Percentiles rank a stretch among this genome's conserved stretches.
Evolutionary conservation across 1,284 basidiomycete species (phyloP).

Genomic region (Phaffia rhodozyma): DNA sequence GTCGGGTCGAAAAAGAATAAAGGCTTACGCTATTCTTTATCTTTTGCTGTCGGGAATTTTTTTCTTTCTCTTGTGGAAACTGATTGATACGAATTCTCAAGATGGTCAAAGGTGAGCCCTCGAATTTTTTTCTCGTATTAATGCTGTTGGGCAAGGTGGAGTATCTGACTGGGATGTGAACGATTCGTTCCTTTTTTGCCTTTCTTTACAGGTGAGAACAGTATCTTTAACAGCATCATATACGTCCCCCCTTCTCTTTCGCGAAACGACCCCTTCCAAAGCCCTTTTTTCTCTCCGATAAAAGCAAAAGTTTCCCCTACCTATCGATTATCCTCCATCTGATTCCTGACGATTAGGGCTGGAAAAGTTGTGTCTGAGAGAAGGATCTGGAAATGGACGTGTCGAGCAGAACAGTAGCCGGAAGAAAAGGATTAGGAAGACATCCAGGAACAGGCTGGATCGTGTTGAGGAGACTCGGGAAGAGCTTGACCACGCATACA

Average conservation of each 20-base stretch:
- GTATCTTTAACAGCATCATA: neutral
- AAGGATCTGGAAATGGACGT: no score
- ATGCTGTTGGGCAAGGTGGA: neutral
- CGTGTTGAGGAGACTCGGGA: no score
- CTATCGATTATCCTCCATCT: no score
- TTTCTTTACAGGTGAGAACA: constrained; percentile 6
- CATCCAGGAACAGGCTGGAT: neutral
- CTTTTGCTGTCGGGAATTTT: neutral
- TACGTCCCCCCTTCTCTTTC: neutral
- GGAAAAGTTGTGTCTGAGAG: no score
- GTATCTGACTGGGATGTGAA: neutral
- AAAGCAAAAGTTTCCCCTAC: no score
- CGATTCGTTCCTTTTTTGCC: neutral
- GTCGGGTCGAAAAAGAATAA: no score
- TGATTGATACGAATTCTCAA: neutral
- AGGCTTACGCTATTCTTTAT: neutral
- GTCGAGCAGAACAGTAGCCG: no score
- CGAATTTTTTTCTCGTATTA: neutral
- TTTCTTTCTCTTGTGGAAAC: neutral
- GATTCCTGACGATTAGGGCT: no score
- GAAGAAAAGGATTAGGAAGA: neutral
- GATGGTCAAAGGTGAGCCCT: constrained; percentile 17
- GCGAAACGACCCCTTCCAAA: no score
- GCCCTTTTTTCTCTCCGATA: no score
- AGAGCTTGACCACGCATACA: no score